Conservation (phyloP, 2,329 filamentous ascomycete species). For the Venturia effusa region DNA sequence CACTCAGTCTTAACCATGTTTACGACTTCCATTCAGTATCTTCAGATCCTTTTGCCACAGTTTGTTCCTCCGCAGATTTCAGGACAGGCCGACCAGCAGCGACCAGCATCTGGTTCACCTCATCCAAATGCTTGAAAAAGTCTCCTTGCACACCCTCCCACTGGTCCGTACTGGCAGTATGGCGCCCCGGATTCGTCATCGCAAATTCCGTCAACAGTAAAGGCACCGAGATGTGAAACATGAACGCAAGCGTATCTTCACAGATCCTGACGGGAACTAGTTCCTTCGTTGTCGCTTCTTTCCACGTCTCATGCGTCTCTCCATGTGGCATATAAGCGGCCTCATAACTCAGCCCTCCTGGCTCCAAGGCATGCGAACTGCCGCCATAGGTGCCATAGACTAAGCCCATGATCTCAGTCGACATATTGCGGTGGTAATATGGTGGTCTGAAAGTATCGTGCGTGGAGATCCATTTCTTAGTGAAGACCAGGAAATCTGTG, state of each 20-base stretch:
- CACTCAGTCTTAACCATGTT: too few relatives aligned
- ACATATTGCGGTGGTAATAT: slow-evolving; percentile 32
- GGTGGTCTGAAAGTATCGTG: slow-evolving; percentile 30
- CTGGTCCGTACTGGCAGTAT: neutral
- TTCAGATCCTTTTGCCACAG: neutral
- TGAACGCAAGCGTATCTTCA: slow-evolving; percentile 3
- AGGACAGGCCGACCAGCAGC: neutral
- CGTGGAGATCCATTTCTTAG: slow-evolving; percentile 29
- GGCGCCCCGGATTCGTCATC: neutral
- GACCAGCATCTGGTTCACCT: slow-evolving; percentile 12
- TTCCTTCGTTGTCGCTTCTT: slow-evolving; percentile 1
- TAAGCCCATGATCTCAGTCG: slow-evolving; percentile 29
- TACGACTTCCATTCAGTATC: too few relatives aligned
- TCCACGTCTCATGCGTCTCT: slow-evolving; percentile 7
- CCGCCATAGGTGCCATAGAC: slow-evolving; percentile 15
- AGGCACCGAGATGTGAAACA: slow-evolving; percentile 5
- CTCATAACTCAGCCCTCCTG: slow-evolving; percentile 5
- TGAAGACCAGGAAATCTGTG: slow-evolving; percentile 30
- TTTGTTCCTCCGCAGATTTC: neutral
- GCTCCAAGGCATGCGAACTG: slow-evolving; percentile 5
- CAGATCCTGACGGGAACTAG: neutral
- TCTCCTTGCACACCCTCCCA: slow-evolving; percentile 16
- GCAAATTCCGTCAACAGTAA: slow-evolving; percentile 4
- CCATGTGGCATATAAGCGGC: slow-evolving; percentile 10
- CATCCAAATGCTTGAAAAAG: slow-evolving; percentile 16